These are phyloP conservation scores for Leccinum fuscescens DNA, from an alignment of 1,284 basidiomycete species.

Conservation along the genomic window DNA sequence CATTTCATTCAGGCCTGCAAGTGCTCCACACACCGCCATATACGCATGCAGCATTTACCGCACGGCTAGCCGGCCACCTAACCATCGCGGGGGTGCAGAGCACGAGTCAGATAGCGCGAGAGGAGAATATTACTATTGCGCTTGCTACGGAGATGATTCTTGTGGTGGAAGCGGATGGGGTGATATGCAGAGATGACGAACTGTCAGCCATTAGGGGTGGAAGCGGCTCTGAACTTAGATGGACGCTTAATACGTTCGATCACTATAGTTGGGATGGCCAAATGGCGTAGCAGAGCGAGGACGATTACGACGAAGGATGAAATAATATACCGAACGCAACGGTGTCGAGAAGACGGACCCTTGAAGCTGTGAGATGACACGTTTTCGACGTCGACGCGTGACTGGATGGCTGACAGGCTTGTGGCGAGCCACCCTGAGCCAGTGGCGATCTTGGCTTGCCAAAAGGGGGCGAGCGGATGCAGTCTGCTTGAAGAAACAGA, in stretches of 20 bases:
- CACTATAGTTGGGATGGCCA: slow-evolving; percentile 71
- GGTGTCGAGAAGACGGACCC: slow-evolving; percentile 18
- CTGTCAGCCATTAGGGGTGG: slow-evolving; percentile 40
- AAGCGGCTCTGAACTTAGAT: slow-evolving; percentile 32
- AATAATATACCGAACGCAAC: slow-evolving; percentile 11
- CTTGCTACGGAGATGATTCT: slow-evolving; percentile 74
- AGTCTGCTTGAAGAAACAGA: slow-evolving; percentile 5
- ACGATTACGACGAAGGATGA: slow-evolving; percentile 9
- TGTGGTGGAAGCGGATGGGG: slow-evolving; percentile 63
- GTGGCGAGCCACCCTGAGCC: slow-evolving; percentile 20
- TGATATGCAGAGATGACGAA: slow-evolving; percentile 74
- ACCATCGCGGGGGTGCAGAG: slow-evolving; percentile 48
- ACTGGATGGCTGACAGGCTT: slow-evolving; percentile 4
- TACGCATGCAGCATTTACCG: slow-evolving; percentile 61
- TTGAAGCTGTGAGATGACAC: slow-evolving; percentile 23
- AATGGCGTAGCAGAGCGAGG: slow-evolving; percentile 2
- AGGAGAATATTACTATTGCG: slow-evolving; percentile 69
- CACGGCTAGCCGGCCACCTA: slow-evolving; percentile 58
- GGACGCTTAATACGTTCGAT: slow-evolving; percentile 58
- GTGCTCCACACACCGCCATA: slow-evolving; percentile 86
- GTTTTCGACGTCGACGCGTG: slow-evolving; percentile 31
- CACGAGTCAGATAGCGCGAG: slow-evolving; percentile 62
- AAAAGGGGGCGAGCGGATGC: neutral
- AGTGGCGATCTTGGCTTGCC: slow-evolving; percentile 24
- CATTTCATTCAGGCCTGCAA: slow-evolving; percentile 68